phyloP scores from a whole-genome alignment of 129 eudicot genomes.

The Chrysanthemum lavandulifolium region DNA sequence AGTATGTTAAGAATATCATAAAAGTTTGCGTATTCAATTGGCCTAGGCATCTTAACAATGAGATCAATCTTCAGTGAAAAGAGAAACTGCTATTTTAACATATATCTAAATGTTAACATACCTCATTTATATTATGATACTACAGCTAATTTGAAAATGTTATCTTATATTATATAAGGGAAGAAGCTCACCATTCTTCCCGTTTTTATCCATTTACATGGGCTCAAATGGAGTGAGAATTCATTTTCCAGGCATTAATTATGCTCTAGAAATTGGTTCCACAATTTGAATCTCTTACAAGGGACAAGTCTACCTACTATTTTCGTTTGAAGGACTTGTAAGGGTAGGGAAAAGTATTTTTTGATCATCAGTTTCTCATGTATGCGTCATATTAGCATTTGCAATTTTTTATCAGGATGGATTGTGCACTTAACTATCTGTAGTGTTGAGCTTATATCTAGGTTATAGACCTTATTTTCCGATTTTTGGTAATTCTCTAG shows the following conservation, averaged over 20 bases:
- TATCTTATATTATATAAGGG: background rate
- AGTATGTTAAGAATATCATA: no score
- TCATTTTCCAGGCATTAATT: background rate
- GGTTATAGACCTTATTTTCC: background rate
- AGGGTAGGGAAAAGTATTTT: background rate
- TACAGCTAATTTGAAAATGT: background rate
- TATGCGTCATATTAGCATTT: background rate
- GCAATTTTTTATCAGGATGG: no score
- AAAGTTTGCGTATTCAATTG: no score
- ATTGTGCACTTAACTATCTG: background rate
- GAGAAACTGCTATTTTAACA: background rate
- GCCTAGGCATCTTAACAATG: no score
- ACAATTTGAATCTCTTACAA: no score
- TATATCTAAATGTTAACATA: conserved; percentile 12
- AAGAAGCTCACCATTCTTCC: conserved; percentile 1
- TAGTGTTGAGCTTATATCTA: background rate
- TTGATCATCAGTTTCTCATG: background rate
- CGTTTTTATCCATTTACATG: background rate
- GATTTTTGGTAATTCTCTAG: background rate
- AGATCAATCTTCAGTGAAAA: no score
- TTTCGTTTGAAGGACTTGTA: background rate
- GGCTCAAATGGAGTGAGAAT: background rate
- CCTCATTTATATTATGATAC: background rate
- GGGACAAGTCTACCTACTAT: background rate
- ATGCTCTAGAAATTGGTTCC: background rate